Conservation (phyloP, 768 basidiomycete species). For the Saitozyma sp. region DNA sequence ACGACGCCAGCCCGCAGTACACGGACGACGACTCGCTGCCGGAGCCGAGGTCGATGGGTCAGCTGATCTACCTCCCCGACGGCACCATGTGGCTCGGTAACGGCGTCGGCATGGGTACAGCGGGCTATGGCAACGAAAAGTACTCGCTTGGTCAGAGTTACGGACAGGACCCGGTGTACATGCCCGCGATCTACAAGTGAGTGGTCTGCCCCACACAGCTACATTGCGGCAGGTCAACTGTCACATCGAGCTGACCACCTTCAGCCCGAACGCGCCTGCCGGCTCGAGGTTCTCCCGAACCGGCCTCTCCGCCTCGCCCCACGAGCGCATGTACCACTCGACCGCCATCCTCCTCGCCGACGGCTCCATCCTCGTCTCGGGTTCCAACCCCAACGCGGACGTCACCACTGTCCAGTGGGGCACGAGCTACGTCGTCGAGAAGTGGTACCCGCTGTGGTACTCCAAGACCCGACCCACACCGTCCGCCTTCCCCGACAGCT, state of each 20-base stretch:
- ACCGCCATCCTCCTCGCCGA: slow-evolving; percentile 82
- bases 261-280: slow-evolving; percentile 62
- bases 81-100: slow-evolving; percentile 52
- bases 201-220: too few relatives aligned
- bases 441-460: slow-evolving; percentile 92
- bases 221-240: background rate
- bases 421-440: slow-evolving; percentile 81
- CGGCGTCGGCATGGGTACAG: slow-evolving; percentile 76
- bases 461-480: slow-evolving; percentile 65
- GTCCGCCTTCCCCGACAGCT: slow-evolving; percentile 65
- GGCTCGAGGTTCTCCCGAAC: slow-evolving; percentile 72
- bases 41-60: slow-evolving; percentile 73
- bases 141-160: slow-evolving; percentile 58
- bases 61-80: slow-evolving; percentile 70
- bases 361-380: slow-evolving; percentile 80
- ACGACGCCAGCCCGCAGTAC: slow-evolving; percentile 43
- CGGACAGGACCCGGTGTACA: slow-evolving; percentile 73
- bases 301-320: slow-evolving; percentile 61
- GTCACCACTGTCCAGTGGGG: slow-evolving; percentile 56
- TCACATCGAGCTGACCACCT: background rate
- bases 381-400: slow-evolving; percentile 74
- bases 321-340: slow-evolving; percentile 88
- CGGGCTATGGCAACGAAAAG: slow-evolving; percentile 72
- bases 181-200: slow-evolving; percentile 74
- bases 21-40: slow-evolving; percentile 49